Conservation (phyloP, 352 stramenopile species). For the Pythium rhizo-oryzae region DNA sequence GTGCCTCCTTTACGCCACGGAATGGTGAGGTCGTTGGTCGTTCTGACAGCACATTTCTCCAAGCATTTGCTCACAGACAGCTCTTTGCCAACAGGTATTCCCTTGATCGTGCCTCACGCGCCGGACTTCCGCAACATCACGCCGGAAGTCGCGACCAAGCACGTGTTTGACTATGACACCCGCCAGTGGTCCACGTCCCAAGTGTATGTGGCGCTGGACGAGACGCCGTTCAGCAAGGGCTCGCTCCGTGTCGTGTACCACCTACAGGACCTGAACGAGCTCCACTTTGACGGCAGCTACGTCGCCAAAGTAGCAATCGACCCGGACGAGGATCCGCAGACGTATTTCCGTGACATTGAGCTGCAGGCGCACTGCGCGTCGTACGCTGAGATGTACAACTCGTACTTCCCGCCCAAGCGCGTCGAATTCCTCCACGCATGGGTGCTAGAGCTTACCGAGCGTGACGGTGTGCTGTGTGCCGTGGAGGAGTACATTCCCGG, state of each 20-base stretch:
- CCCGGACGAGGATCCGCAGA: conserved; percentile 84
- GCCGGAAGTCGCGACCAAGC: conserved; percentile 68
- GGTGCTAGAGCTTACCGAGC: conserved; percentile 80
- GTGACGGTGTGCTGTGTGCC: conserved; percentile 69
- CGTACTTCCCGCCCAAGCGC: conserved; percentile 78
- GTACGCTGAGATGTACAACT: conserved; percentile 88
- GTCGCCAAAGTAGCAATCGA: conserved; percentile 89
- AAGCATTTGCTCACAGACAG: neutral
- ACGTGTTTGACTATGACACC: conserved; percentile 80
- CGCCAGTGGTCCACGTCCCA: conserved; percentile 72
- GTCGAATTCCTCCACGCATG: conserved; percentile 84
- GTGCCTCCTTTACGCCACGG: conserved; percentile 18
- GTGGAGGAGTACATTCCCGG: conserved; percentile 83
- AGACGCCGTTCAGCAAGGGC: conserved; percentile 82
- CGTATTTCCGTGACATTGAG: conserved; percentile 90
- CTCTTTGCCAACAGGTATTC: conserved; percentile 37
- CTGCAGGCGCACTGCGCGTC: conserved; percentile 84
- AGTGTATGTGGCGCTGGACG: conserved; percentile 76
- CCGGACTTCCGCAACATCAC: conserved; percentile 66
- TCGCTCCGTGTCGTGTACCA: conserved; percentile 84
- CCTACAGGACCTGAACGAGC: conserved; percentile 60
- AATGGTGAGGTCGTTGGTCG: conserved; percentile 18
- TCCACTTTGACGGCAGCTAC: conserved; percentile 50
- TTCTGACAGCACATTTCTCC: neutral
- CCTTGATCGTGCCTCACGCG: conserved; percentile 74